Conservation (phyloP, 2,329 filamentous ascomycete species). For the Tolypocladium amazonense region DNA sequence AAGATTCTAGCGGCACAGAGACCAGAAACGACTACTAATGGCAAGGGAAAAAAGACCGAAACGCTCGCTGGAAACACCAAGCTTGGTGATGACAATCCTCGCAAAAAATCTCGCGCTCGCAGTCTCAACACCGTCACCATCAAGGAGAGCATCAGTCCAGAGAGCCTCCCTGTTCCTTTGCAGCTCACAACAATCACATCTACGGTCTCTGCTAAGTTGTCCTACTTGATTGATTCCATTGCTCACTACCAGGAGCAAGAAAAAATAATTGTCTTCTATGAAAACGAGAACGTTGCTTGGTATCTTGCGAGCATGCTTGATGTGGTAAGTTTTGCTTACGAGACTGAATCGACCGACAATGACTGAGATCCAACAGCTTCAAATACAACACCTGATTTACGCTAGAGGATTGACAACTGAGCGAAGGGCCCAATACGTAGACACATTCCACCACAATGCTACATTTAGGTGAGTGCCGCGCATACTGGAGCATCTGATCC, state of each 20-base stretch:
- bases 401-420: constrained; percentile 49
- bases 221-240: constrained; percentile 70
- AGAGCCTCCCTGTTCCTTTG: constrained; percentile 34
- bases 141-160: constrained; percentile 9
- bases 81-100: constrained; percentile 24
- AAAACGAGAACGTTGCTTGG: constrained; percentile 75
- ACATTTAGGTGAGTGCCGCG: constrained; percentile 39
- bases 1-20: constrained; percentile 14
- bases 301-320: constrained; percentile 80
- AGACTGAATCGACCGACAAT: not conserved
- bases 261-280: constrained; percentile 90
- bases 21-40: constrained; percentile 3
- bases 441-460: constrained; percentile 61
- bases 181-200: constrained; percentile 55
- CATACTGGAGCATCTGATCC: not conserved
- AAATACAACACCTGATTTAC: constrained; percentile 55
- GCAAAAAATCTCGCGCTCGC: constrained; percentile 19
- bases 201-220: constrained; percentile 78
- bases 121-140: constrained; percentile 13
- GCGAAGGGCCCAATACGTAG: constrained; percentile 63
- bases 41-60: constrained; percentile 9
- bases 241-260: constrained; percentile 56
- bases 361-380: constrained; percentile 27
- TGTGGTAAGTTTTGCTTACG: constrained; percentile 32
- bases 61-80: constrained; percentile 32